A percentile compares a stretch with the other conserved stretches of the same genome.
Conservation (phyloP, 2,329 filamentous ascomycete genomes). For the Dactylellina sp. region DNA sequence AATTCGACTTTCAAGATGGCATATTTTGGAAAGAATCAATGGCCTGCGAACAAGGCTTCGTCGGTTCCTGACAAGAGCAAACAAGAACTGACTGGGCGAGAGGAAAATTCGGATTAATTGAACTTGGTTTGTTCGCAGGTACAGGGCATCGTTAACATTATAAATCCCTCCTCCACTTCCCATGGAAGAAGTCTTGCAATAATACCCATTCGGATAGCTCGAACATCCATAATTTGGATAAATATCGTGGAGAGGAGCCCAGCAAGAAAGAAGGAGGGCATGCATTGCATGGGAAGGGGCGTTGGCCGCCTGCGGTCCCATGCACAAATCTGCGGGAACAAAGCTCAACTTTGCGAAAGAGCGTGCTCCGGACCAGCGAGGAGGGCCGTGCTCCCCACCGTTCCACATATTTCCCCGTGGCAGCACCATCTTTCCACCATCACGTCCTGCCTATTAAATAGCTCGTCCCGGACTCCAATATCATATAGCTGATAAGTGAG, state of each 20-base stretch:
- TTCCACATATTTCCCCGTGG: too few species aligned
- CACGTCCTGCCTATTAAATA: too few species aligned
- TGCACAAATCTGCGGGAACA: conserved; percentile 26
- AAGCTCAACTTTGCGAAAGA: not conserved
- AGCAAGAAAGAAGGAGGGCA: conserved; percentile 30
- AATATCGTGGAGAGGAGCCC: conserved; percentile 51
- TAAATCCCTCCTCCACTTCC: conserved; percentile 49
- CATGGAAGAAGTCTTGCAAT: conserved; percentile 17
- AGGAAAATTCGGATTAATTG: conserved; percentile 49
- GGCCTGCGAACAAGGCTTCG: not conserved
- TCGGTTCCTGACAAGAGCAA: conserved; percentile 7
- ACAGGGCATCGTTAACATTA: conserved; percentile 44
- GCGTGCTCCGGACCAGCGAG: not conserved
- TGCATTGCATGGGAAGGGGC: conserved; percentile 42
- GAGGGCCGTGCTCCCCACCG: conserved; percentile 9
- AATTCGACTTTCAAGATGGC: conserved; percentile 23
- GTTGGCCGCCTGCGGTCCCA: conserved; percentile 47
- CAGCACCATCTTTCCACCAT: too few species aligned
- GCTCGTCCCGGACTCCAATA: too few species aligned
- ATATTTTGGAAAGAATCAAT: conserved; percentile 30
- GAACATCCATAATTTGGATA: conserved; percentile 51
- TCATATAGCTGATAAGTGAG: too few species aligned
- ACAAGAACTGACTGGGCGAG: not conserved
- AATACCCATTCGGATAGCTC: conserved; percentile 24
- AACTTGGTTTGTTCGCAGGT: conserved; percentile 10